Evolutionary conservation across 2,329 filamentous ascomycete species (phyloP), one percentile per base, ranked within the genome.

Genomic region (Rhinocladiella mackenziei): DNA sequence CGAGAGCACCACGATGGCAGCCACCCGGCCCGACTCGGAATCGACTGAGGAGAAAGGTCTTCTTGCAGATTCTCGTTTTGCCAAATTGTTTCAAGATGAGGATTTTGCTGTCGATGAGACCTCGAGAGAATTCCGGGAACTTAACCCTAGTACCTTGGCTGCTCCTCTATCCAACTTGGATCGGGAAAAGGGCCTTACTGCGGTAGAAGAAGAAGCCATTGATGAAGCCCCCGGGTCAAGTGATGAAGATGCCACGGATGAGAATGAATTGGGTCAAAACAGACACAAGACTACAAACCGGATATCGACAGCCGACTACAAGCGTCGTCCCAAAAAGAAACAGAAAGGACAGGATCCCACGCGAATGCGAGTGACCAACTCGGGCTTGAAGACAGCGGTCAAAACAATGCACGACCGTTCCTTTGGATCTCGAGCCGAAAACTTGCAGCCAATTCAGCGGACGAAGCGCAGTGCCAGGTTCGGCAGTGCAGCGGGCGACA

Each of bases 51-150:
- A 62, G 33, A 80, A 76, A 51, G 83, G 81, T 47, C 68, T 94
- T 25, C 78, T 98, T 41, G 80, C 79, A 47, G 92, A 98, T 64
- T 76, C 81, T 38, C 89, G 92, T 72, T 97, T 98, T 76, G 77
- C 77, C 56, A 80, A 82, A 56, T 69, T 98, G 50, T 98, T 97
- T 69, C 83, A 96, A 61, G 88, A 97, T 63, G 84, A 89, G 58
- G 89, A 94, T 45, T 97, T 95, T 65, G 79, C 79, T 58, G 86
- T 98, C 47, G 91, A 98, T 64, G 92, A 98, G 68, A 83, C 71
- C 28, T 94, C 84, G 53, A 76, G 81, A 58, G 91, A 97, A 64
- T 98, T 94, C 72, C 79, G 82, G 47, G 76, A 83, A 33, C 81
- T 94, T 66, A 98, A 98, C 62, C 88, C 92, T 3, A 94, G 87